Base-by-base conservation (phyloP, 2,329 filamentous ascomycete species). In the Aspergillus puulaauensis region DNA sequence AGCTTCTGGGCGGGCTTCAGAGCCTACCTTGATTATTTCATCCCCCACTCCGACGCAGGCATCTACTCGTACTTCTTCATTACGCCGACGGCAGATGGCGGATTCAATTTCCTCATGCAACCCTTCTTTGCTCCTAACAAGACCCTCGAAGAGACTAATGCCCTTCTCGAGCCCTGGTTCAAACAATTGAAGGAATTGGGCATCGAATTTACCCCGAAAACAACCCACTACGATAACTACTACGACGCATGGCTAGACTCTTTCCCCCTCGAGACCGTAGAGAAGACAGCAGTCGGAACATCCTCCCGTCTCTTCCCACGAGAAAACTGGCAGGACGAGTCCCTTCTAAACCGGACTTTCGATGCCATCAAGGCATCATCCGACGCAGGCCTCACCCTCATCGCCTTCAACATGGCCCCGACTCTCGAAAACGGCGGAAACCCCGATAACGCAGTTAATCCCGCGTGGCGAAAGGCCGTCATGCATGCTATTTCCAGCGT, bases 391-490 rank as follows among this genome's bases (percentile, higher is more conserved):
- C 49, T 52, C 21, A 23, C 4, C n/a, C 43, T 52, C 21, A 57
- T 48, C 15, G 49, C 35, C 33, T 57, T 52, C 23, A 52, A 57
- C 19, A 53, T 52, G 43, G 33, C 55, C 11, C 48, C 49, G 2
- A 44, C 41, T 3, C 17, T 52, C 15, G 21, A 39, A 24, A 39
- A 40, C 12, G 53, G 35, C 40, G 37, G 39, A 2, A 52, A 51
- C 44, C 49, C 44, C 2, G 49, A 79, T 52, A 66, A 77, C 0
- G 48, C 23, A 53, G 75, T 79, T 0, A 68, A 74, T n/a, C 76
- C 77, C 6, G 73, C 69, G 9, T 79, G 76, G 76, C 68, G 77
- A 3, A 68, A 75, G 0, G 63, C 73, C 37, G 82, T 82, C 52
- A 80, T 77, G 11, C 65, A 64, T 48, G 69, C 68, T 2, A 65